Evolutionary conservation across 306 rosid genomes (phyloP), one percentile per base, ranked within the genome.

Genomic region (Vigna angularis): DNA sequence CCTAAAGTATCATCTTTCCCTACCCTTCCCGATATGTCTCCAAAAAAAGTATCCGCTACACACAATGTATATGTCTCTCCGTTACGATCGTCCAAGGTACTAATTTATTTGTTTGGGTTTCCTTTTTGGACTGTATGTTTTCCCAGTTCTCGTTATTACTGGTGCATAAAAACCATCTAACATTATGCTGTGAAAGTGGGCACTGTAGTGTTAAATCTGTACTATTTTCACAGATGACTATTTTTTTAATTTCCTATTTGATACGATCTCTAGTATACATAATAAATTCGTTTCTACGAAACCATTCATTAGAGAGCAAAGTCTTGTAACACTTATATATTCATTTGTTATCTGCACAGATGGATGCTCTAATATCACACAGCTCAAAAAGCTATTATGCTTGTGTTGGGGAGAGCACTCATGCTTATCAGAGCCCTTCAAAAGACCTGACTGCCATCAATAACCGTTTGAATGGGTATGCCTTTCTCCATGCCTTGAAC

Each of bases 381-480:
- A 90, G 91, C 85, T 91, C 97, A 45, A 96, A 91, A 87, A 93
- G 99, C 83, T 96, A 96, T 69, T 96, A 96, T 83, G 98, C 99
- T 36, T 96, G 99, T 75, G 97, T 96, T 50, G 99, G 99, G 53
- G 99, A 93, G 82, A 96, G 99, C 86, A 96, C 99, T 51, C 98
- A 90, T 86, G 99, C 99, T 36, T 96, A 93, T 80, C 99, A 96
- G 77, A 96, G 99, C 88, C 99, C 99, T 76, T 96, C 99, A 6
- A 93, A 93, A 87, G 99, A 96, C 75, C 84, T 96, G 51, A 90
- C 96, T 9, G 99, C 98, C 82, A 96, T 96, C 85, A 96, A 96
- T 76, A 91, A 96, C 86, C 98, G 97, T 28, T 81, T 96, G 79
- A 96, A 96, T 40, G 80, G 97, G 94, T 91, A 91, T 83, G 87